These are phyloP conservation scores for Pythium guiyangense DNA, from an alignment of 352 stramenopile species.

Conservation along the genomic window DNA sequence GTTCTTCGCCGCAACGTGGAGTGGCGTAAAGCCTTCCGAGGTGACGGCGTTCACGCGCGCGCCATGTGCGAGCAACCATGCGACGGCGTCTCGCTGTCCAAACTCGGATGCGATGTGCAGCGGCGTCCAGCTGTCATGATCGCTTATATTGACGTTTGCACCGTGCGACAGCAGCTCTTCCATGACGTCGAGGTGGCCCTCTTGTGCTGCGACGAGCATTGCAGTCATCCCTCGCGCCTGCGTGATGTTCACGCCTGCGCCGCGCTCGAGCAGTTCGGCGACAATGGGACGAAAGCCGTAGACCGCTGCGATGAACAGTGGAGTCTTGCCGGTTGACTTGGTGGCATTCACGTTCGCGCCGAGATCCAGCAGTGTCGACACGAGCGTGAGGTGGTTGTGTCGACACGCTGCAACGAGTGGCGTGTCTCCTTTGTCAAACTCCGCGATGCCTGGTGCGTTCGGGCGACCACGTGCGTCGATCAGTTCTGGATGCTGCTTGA, in stretches of 20 bases:
- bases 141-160: background rate
- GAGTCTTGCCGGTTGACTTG: too few relatives aligned
- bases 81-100: background rate
- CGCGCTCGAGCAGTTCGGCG: too few relatives aligned
- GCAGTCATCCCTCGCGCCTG: background rate
- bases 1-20: too few relatives aligned
- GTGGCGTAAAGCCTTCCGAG: too few relatives aligned
- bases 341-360: too few relatives aligned
- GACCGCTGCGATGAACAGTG: too few relatives aligned
- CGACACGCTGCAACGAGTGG: background rate
- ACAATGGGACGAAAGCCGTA: too few relatives aligned
- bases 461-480: background rate
- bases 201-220: background rate
- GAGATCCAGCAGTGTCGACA: background rate
- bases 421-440: background rate
- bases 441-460: too few relatives aligned
- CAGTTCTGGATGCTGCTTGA: background rate
- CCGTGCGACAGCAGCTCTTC: background rate
- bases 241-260: too few relatives aligned
- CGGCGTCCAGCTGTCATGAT: background rate
- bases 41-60: slow-evolving; percentile 9
- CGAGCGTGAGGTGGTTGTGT: background rate
- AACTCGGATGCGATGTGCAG: background rate
- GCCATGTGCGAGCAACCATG: background rate
- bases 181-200: background rate